These are phyloP conservation scores for Pleomassaria siparia DNA, from an alignment of 2,329 filamentous ascomycete species.

Conservation along the genomic window DNA sequence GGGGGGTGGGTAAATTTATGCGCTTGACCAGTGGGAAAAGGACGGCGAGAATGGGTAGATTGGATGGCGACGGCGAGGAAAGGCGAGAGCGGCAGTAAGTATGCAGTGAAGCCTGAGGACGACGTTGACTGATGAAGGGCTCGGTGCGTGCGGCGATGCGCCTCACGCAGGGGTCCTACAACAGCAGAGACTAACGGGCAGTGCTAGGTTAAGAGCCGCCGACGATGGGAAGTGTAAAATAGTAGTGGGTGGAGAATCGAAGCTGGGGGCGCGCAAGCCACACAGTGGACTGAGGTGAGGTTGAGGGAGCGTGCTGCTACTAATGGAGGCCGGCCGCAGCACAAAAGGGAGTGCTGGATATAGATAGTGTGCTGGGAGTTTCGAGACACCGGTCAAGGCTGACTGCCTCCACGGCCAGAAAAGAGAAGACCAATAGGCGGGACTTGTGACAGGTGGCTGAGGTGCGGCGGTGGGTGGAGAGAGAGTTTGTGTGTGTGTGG, in stretches of 20 bases:
- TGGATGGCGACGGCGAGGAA: constrained; percentile 4
- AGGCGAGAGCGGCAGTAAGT: constrained; percentile 18
- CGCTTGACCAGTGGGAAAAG: constrained; percentile 5
- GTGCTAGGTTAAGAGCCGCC: constrained; percentile 26
- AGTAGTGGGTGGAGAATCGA: constrained; percentile 19
- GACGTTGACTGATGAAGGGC: constrained; percentile 25
- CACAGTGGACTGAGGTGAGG: constrained; percentile 23
- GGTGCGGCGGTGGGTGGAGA: too few species aligned
- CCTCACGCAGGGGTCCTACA: constrained; percentile 29
- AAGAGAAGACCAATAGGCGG: constrained; percentile 20
- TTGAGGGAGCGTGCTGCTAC: too few species aligned
- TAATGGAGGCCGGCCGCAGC: constrained; percentile 32
- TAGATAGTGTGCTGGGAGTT: too few species aligned
- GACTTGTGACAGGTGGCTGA: too few species aligned
- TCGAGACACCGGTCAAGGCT: constrained; percentile 42
- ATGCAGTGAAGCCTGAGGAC: constrained; percentile 21
- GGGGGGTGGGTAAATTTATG: constrained; percentile 6
- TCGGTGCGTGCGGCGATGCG: constrained; percentile 34
- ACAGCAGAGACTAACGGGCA: constrained; percentile 34
- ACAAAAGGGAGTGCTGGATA: constrained; percentile 32
- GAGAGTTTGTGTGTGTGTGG: too few species aligned
- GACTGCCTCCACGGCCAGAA: constrained; percentile 25
- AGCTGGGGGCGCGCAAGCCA: constrained; percentile 25
- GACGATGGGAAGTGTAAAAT: constrained; percentile 26
- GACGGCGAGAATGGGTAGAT: constrained; percentile 7